Conservation (phyloP, 805 yeast genomes). For the Diddensiella santjacobensis region DNA sequence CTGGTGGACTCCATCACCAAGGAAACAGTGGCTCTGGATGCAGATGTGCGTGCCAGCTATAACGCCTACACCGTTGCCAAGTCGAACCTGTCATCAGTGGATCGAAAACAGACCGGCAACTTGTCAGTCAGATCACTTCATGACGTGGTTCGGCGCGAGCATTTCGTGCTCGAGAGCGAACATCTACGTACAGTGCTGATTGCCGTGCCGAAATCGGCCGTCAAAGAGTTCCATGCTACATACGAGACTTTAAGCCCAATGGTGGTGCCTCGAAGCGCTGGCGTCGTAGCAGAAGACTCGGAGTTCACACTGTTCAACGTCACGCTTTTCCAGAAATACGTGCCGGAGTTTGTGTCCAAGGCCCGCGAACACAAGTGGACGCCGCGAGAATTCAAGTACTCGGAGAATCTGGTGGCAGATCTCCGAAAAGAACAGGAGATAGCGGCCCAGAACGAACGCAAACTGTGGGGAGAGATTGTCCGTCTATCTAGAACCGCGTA, state of each 20-base stretch:
- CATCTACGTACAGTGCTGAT: conserved; percentile 80
- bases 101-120: conserved; percentile 91
- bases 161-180: conserved; percentile 82
- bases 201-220: conserved; percentile 74
- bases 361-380: conserved; percentile 85
- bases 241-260: conserved; percentile 77
- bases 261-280: conserved; percentile 91
- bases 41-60: conserved; percentile 75
- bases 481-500: conserved; percentile 88
- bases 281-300: conserved; percentile 61
- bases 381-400: conserved; percentile 87
- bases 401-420: conserved; percentile 68
- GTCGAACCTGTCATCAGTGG: conserved; percentile 79
- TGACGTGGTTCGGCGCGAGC: conserved; percentile 76
- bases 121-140: conserved; percentile 86
- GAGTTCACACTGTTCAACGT: conserved; percentile 74
- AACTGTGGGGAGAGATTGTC: conserved; percentile 65
- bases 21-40: conserved; percentile 80
- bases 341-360: conserved; percentile 60
- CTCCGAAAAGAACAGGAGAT: conserved; percentile 74
- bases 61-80: conserved; percentile 76
- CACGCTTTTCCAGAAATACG: conserved; percentile 79
- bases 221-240: conserved; percentile 54
- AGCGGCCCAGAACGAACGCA: conserved; percentile 70
- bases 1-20: conserved; percentile 64